Evolutionary conservation across 1,284 basidiomycete genomes (phyloP).

Genomic region (Sporisorium graminicola): DNA sequence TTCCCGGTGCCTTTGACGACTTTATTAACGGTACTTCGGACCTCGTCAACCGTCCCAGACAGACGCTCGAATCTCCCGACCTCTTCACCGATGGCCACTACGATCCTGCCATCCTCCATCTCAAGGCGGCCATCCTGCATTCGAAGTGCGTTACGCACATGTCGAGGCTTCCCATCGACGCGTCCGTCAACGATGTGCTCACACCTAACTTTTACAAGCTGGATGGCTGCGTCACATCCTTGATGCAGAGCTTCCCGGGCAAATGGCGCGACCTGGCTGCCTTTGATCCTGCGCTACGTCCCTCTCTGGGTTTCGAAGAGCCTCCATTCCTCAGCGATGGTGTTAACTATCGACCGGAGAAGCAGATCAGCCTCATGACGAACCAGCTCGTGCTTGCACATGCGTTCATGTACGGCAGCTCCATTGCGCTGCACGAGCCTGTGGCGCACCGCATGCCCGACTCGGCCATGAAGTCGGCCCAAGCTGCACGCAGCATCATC

Average conservation of each 20-base stretch:
- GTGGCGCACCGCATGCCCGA: conserved; percentile 41
- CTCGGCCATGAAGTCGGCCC: conserved; percentile 40
- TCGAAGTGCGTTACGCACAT: conserved; percentile 49
- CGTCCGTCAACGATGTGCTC: conserved; percentile 39
- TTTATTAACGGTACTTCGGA: conserved; percentile 37
- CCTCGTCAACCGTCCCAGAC: conserved; percentile 39
- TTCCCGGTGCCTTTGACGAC: conserved; percentile 54
- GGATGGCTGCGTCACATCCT: conserved; percentile 26
- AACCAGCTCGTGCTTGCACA: conserved; percentile 49
- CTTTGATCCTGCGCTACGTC: conserved; percentile 35
- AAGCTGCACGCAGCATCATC: conserved; percentile 46
- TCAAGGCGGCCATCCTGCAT: conserved; percentile 54
- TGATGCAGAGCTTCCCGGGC: conserved; percentile 46
- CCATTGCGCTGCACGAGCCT: conserved; percentile 53
- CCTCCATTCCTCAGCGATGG: conserved; percentile 44
- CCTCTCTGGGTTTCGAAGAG: conserved; percentile 23
- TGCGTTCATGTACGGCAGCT: conserved; percentile 42
- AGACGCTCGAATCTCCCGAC: conserved; percentile 52
- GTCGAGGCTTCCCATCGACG: conserved; percentile 43
- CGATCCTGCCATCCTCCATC: conserved; percentile 45
- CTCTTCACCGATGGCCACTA: conserved; percentile 50
- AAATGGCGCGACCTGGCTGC: conserved; percentile 36
- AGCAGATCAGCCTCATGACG: conserved; percentile 51
- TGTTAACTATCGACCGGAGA: conserved; percentile 41
- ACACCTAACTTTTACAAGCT: conserved; percentile 44